phyloP scores from a whole-genome alignment of 805 yeast species.

The Saturnispora bothae region DNA sequence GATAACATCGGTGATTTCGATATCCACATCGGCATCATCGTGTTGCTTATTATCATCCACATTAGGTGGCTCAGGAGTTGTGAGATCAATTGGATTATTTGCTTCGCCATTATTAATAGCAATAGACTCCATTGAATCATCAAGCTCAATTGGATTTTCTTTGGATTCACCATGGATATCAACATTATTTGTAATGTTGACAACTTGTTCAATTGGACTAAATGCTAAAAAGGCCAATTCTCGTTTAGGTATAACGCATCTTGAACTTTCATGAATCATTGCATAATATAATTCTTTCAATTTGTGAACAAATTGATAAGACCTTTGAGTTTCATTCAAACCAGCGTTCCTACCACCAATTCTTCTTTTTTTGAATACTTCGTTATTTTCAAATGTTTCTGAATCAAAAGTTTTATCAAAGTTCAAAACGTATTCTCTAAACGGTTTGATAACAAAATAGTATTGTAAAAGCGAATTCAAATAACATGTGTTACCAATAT shows the following conservation, averaged over 20 bases:
- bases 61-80: not conserved
- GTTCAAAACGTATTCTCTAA: constrained; percentile 52
- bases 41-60: not conserved
- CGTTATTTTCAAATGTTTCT: constrained; percentile 22
- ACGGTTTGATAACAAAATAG: constrained; percentile 76
- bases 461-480: constrained; percentile 84
- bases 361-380: constrained; percentile 40
- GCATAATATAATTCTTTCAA: constrained; percentile 58
- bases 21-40: not conserved
- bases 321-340: constrained; percentile 66
- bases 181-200: constrained; percentile 38
- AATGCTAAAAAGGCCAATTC: constrained; percentile 86
- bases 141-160: not conserved
- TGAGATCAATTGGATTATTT: not conserved
- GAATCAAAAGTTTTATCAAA: constrained; percentile 34
- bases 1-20: not conserved
- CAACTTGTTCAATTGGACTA: constrained; percentile 58
- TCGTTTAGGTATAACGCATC: constrained; percentile 70
- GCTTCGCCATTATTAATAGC: constrained; percentile 3
- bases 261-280: constrained; percentile 49
- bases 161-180: not conserved
- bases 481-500: constrained; percentile 94
- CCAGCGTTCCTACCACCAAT: constrained; percentile 83
- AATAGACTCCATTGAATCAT: constrained; percentile 6
- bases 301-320: constrained; percentile 71